Percentiles rank a stretch among this genome's conserved stretches.
These are phyloP conservation scores for Dispira parvispora DNA, from an alignment of 192 early-diverging fungal species.

Conservation along the genomic window DNA sequence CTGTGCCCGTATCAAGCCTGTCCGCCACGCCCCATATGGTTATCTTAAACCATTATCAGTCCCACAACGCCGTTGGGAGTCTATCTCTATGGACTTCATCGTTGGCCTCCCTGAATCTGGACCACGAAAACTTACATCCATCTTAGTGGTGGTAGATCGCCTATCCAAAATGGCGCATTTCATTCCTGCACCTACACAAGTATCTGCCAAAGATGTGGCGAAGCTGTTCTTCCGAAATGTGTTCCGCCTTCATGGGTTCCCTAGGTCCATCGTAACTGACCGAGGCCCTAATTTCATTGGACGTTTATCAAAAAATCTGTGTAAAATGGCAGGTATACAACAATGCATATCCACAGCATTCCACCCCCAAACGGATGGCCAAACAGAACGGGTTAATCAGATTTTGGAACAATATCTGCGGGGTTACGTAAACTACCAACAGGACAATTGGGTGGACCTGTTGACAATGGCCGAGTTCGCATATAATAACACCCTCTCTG, in stretches of 20 bases:
- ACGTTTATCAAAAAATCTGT: neutral
- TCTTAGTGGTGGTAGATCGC: slow-evolving; percentile 29
- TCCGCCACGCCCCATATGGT: slow-evolving; percentile 20
- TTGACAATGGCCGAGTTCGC: slow-evolving; percentile 16
- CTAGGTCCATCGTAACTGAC: neutral
- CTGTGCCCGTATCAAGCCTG: slow-evolving; percentile 18
- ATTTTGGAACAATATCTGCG: slow-evolving; percentile 12
- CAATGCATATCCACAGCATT: slow-evolving; percentile 18
- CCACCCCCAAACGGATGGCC: no score
- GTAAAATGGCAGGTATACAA: neutral
- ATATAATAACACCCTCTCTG: no score
- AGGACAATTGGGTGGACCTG: slow-evolving; percentile 21
- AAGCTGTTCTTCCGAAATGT: neutral
- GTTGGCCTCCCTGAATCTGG: no score
- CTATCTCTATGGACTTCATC: slow-evolving; percentile 30
- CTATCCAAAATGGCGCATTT: slow-evolving; percentile 19
- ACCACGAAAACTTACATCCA: slow-evolving; percentile 16
- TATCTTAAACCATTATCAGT: slow-evolving; percentile 17
- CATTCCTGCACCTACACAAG: no score
- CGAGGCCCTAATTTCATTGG: neutral
- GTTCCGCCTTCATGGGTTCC: neutral
- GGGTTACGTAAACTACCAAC: slow-evolving; percentile 13
- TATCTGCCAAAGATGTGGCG: neutral
- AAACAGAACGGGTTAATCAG: slow-evolving; percentile 19
- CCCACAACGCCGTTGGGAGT: slow-evolving; percentile 17